Conservation (phyloP, 2,329 filamentous ascomycete species). For the Arthrobotrys sphaeroides region DNA sequence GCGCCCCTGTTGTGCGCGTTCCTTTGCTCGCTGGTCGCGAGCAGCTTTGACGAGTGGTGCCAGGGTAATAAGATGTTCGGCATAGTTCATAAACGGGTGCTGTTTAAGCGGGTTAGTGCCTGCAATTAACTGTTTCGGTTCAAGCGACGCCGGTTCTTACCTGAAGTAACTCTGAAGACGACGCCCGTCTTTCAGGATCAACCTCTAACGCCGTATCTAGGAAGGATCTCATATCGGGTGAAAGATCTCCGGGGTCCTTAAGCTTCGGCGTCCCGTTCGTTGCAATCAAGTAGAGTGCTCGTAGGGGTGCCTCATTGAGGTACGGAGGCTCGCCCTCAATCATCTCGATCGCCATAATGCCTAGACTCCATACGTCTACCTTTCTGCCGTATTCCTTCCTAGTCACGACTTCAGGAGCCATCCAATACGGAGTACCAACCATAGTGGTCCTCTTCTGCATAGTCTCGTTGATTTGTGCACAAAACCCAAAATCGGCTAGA, state of each 20-base stretch:
- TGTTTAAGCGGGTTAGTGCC: conserved; percentile 60
- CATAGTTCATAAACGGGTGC: conserved; percentile 83
- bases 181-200: conserved; percentile 94
- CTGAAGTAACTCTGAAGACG: conserved; percentile 89
- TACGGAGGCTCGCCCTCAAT: conserved; percentile 98
- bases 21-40: conserved; percentile 82
- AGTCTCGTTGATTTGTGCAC: conserved; percentile 95
- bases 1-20: conserved; percentile 61
- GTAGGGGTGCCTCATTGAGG: conserved; percentile 89
- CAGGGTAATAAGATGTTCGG: conserved; percentile 77
- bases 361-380: conserved; percentile 97
- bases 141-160: conserved; percentile 67
- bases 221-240: conserved; percentile 86
- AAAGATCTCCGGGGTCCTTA: conserved; percentile 87
- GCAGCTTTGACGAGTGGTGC: conserved; percentile 88
- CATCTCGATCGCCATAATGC: conserved; percentile 99
- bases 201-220: conserved; percentile 93
- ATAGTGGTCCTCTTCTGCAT: conserved; percentile 98
- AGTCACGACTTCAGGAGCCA: conserved; percentile 98
- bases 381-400: conserved; percentile 97
- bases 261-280: conserved; percentile 95
- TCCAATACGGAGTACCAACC: conserved; percentile 99
- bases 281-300: conserved; percentile 93
- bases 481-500: conserved; percentile 95
- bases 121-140: conserved; percentile 53